phyloP scores from a whole-genome alignment of 73 alveolate genomes.

The Diophrys sp. region DNA sequence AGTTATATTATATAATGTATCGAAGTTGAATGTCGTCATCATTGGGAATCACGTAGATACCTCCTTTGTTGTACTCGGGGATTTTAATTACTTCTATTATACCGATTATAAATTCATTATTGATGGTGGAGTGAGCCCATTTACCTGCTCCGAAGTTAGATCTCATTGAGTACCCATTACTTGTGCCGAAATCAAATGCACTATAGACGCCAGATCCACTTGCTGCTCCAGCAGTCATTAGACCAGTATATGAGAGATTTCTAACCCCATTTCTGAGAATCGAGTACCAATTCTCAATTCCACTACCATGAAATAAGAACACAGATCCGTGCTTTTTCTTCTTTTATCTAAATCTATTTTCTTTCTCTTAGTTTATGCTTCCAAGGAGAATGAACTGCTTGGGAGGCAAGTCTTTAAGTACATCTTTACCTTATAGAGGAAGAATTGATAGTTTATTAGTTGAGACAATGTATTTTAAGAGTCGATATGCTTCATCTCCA shows the following conservation, averaged over 20 bases:
- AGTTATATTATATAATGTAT: conserved; percentile 14
- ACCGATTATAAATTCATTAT: conserved; percentile 8
- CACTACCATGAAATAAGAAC: conserved; percentile 62
- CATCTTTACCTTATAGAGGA: conserved; percentile 2
- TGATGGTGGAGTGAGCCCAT: conserved; percentile 18
- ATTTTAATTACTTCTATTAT: conserved; percentile 32
- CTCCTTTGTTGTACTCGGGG: conserved; percentile 18
- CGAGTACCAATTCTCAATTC: conserved; percentile 66
- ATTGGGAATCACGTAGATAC: conserved; percentile 26
- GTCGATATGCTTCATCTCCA: conserved; percentile 21
- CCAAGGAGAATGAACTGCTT: conserved; percentile 32
- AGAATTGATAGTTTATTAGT: conserved; percentile 36
- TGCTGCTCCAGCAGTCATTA: conserved; percentile 78
- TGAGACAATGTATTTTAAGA: conserved; percentile 45
- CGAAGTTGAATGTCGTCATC: conserved; percentile 39
- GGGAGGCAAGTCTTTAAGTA: not conserved
- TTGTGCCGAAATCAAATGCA: conserved; percentile 29
- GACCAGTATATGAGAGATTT: conserved; percentile 41
- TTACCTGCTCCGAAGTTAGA: not conserved
- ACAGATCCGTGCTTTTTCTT: conserved; percentile 55
- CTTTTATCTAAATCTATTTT: conserved; percentile 24
- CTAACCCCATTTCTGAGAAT: conserved; percentile 64
- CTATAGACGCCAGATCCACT: conserved; percentile 66
- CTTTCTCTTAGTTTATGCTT: conserved; percentile 42
- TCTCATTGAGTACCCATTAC: conserved; percentile 40